Base-by-base conservation (phyloP, 805 yeast species). In the Saccharomycopsis malanga region DNA sequence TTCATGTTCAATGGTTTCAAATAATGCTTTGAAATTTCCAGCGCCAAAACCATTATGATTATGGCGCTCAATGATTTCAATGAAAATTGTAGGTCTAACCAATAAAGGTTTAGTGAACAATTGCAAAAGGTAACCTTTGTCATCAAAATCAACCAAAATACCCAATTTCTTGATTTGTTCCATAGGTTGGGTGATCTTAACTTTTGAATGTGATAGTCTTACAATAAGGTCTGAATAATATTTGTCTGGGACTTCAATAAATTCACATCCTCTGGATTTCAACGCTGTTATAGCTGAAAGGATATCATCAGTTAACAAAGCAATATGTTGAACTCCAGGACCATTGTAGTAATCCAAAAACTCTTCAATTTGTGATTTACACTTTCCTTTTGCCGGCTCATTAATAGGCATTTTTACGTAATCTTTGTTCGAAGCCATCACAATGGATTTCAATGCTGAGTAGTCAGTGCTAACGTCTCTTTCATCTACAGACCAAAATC, bases 31-130 rank as follows among this genome's bases (percentile, higher is more conserved):
- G 67, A 87, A 87, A 52, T 88, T 87, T 1, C 95, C 95, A 42
- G 87, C 87, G 1, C 95, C 96, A 63, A 87, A 87, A 0, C 96
- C 96, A 51, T 81, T 73, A 60, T 84, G 89, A 57, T 84, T 82
- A 56, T 73, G 70, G 51, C 95, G 72, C 63, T 87, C 93, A 53
- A 87, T 87, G 21, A 87, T 73, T 61, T 87, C 95, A 54, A 87
- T 67, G 59, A 87, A 87, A 39, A 86, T 70, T 0, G 95, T 85
- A 24, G 96, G 96, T 34, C 95, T 70, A 57, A 81, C 89, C 52
- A 75, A 74, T 15, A 84, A 59, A 0, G 94, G 91, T 54, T 79
- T 77, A 17, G 93, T 83, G 64, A 87, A 87, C 34, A 87, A 69
- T 61, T 87, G 96, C 45, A 87, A 67, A 18, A 87, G 69, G 58